Evolutionary conservation across 371 early-diverging fungal genomes (phyloP).

Genomic region (Mucor indicus): DNA sequence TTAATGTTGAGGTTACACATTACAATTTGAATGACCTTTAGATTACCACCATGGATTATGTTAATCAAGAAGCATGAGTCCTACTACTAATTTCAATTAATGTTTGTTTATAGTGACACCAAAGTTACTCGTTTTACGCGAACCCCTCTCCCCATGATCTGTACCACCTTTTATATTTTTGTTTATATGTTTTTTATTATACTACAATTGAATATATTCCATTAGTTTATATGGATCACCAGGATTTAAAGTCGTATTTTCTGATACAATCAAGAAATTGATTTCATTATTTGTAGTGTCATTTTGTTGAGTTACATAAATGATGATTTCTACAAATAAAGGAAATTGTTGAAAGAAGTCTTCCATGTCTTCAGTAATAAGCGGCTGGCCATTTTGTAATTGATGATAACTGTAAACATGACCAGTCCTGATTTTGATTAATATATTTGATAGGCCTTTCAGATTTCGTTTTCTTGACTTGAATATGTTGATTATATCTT

Average conservation of each 20-base stretch:
- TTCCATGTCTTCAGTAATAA: conserved; percentile 39
- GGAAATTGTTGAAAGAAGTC: conserved; percentile 43
- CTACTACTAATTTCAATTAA: too few relatives aligned
- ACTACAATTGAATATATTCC: conserved; percentile 24
- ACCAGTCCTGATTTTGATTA: conserved; percentile 31
- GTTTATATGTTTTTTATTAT: background rate
- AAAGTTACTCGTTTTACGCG: too few relatives aligned
- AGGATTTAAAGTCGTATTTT: conserved; percentile 31
- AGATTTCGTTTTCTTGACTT: conserved; percentile 25
- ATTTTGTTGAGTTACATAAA: conserved; percentile 17
- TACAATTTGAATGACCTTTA: too few relatives aligned
- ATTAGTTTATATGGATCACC: conserved; percentile 26
- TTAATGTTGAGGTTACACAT: too few relatives aligned
- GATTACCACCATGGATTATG: too few relatives aligned
- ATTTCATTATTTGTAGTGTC: conserved; percentile 16
- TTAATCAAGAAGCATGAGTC: too few relatives aligned
- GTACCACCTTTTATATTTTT: too few relatives aligned
- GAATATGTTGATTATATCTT: conserved; percentile 31
- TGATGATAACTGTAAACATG: conserved; percentile 36
- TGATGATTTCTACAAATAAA: conserved; percentile 33
- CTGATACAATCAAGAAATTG: conserved; percentile 21
- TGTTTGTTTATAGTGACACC: too few relatives aligned
- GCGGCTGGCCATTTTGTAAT: conserved; percentile 33
- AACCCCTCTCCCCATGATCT: too few relatives aligned
- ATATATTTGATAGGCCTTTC: conserved; percentile 25